phyloP scores from a whole-genome alignment of 139 green algal genomes.

The Chlorella sp. region DNA sequence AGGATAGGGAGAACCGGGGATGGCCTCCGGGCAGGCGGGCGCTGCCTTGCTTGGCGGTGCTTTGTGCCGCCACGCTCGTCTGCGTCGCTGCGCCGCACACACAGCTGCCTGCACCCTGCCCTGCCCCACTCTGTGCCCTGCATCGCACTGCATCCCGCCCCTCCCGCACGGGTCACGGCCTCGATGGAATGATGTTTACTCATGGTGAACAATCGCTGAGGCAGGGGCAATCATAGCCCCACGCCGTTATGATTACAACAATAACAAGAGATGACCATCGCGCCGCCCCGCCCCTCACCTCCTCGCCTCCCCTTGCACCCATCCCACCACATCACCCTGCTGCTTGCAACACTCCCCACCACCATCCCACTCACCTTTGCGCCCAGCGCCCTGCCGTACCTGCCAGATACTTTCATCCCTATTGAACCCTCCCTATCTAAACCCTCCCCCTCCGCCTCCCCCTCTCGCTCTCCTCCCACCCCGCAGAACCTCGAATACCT shows the following conservation, averaged over 20 bases:
- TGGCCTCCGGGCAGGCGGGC: no score
- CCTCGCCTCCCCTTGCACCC: background rate
- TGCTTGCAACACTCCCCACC: background rate
- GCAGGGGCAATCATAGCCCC: constrained; percentile 6
- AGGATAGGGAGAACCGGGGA: no score
- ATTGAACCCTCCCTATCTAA: background rate
- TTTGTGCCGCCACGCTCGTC: background rate
- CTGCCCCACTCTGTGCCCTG: no score
- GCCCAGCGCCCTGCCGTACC: background rate
- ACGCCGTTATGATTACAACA: constrained; percentile 28
- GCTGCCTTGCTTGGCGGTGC: background rate
- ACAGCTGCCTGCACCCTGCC: no score
- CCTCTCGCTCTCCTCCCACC: background rate
- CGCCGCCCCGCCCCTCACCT: background rate
- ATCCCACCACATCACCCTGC: background rate
- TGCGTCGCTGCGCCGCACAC: no score
- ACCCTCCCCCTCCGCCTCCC: background rate
- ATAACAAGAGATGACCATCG: constrained; percentile 23
- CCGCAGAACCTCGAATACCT: constrained; percentile 66
- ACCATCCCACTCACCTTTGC: background rate
- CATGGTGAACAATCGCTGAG: constrained; percentile 43
- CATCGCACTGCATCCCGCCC: background rate
- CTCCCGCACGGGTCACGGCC: no score
- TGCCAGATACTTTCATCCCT: background rate
- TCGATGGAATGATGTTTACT: constrained; percentile 23